phyloP scores from a whole-genome alignment of 1,284 basidiomycete species.

The Rhizoctonia solani region DNA sequence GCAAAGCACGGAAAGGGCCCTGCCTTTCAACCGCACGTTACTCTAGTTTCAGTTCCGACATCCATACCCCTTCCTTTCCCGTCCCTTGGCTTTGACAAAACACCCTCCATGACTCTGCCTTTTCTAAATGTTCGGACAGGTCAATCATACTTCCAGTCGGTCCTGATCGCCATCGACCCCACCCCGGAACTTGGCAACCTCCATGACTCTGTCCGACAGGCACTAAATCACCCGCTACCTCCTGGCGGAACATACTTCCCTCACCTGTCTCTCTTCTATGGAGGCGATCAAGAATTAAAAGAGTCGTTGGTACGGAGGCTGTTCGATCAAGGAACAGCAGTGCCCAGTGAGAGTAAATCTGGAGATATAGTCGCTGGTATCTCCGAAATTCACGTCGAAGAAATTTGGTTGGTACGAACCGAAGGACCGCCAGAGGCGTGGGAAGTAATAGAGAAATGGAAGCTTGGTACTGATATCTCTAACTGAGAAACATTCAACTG shows the following conservation, averaged over 20 bases:
- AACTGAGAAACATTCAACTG: neutral
- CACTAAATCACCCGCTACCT: neutral
- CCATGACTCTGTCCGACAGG: neutral
- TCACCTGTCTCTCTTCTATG: conserved; percentile 38
- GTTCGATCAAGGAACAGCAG: conserved; percentile 23
- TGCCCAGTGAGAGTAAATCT: neutral
- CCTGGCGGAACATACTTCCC: conserved; percentile 32
- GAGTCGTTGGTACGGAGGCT: conserved; percentile 24
- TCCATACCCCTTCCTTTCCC: conserved; percentile 27
- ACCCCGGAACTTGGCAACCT: conserved; percentile 6
- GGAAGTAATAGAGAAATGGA: conserved; percentile 36
- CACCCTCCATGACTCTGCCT: conserved; percentile 1
- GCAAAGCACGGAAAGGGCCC: conserved; percentile 25
- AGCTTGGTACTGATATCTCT: conserved; percentile 1
- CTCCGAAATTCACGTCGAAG: conserved; percentile 33
- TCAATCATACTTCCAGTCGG: conserved; percentile 36
- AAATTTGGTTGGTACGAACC: conserved; percentile 35
- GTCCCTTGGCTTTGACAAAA: conserved; percentile 16
- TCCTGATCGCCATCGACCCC: conserved; percentile 34
- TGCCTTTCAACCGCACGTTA: conserved; percentile 23
- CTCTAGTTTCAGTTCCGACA: conserved; percentile 24
- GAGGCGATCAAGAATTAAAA: conserved; percentile 33
- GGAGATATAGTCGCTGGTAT: conserved; percentile 32
- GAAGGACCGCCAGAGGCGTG: conserved; percentile 36
- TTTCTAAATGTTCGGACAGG: conserved; percentile 30